Base-by-base conservation (phyloP, 2,329 filamentous ascomycete genomes). In the Cercospora sp. region DNA sequence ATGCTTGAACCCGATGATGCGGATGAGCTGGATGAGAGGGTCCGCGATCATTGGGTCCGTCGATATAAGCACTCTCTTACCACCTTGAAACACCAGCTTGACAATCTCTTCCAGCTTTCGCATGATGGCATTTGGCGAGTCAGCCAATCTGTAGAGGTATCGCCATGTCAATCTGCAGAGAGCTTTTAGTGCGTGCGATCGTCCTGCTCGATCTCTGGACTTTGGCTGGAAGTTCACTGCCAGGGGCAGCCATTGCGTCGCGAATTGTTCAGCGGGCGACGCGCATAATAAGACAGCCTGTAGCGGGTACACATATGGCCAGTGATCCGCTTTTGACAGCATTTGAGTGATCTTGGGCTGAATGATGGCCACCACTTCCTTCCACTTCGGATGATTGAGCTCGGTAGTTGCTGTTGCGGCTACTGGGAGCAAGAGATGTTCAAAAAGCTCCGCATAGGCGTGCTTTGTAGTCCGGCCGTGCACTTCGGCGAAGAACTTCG, bases 141-240 rank as follows among this genome's bases (percentile, higher is more conserved):
- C 95, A 5, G 87, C 88, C 61, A 77, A 76, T 13, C 94, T 90
- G 79, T 96, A 97, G 3, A 99, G 84, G 78, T 97, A 98, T 0
- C 93, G 94, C 95, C 95, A 99, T 4, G 97, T 85, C 28, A 99
- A 83, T 64, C 94, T 90, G 45, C 94, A 97, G 60, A 97, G 90
- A 13, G 94, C 93, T 77, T 97, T 92, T 26, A 99, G 85, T 65
- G 93, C 94, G 40, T 93, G 86, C 3, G 90, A 90, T 72, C 92
- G 88, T 3, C 91, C 90, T 36, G 86, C 84, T 30, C 93, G 89
- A 78, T 99, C 95, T 77, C 96, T 97, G 53, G 97, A 84, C 75
- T 91, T 92, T 26, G 91, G 85, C 69, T 94, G 92, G 20, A 97
- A 84, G 6, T 90, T 89, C 58, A 91, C 86, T 45, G 96, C 86